Percentiles rank a stretch among this genome's conserved stretches.
Conservation (phyloP, 1,139 yeast species). For the Debaryomyces sp. region DNA sequence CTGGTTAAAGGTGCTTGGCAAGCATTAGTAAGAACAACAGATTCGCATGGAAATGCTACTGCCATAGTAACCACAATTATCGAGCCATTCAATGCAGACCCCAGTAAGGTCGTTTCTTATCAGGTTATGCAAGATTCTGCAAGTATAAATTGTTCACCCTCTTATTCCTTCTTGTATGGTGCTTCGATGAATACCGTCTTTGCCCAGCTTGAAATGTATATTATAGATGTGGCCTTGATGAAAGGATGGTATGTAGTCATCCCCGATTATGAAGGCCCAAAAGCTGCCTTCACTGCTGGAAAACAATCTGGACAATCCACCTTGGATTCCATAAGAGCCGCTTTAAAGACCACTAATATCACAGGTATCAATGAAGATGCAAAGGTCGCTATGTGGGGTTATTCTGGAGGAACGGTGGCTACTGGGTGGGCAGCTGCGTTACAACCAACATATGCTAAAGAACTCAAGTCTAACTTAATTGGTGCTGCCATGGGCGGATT, state of each 20-base stretch:
- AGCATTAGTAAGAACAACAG: slow-evolving; percentile 35
- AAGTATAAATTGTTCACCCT: slow-evolving; percentile 31
- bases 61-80: slow-evolving; percentile 35
- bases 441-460: slow-evolving; percentile 36
- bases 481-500: slow-evolving; percentile 41
- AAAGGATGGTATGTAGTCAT: slow-evolving; percentile 35
- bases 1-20: slow-evolving; percentile 32
- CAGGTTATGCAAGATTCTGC: slow-evolving; percentile 40
- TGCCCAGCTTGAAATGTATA: slow-evolving; percentile 26
- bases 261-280: slow-evolving; percentile 38
- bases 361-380: slow-evolving; percentile 28
- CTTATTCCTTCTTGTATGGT: slow-evolving; percentile 30
- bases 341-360: slow-evolving; percentile 20
- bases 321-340: slow-evolving; percentile 32
- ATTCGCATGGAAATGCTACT: slow-evolving; percentile 32
- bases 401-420: slow-evolving; percentile 40
- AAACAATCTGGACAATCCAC: slow-evolving; percentile 29
- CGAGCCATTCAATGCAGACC: slow-evolving; percentile 34
- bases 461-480: slow-evolving; percentile 23
- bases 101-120: slow-evolving; percentile 30
- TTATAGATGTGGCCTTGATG: slow-evolving; percentile 26
- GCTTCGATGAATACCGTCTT: slow-evolving; percentile 20
- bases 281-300: slow-evolving; percentile 32
- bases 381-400: slow-evolving; percentile 34
- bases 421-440: slow-evolving; percentile 38